These are phyloP conservation scores for Fusarium sp. DNA, from an alignment of 2,329 filamentous ascomycete genomes.

Conservation along the genomic window DNA sequence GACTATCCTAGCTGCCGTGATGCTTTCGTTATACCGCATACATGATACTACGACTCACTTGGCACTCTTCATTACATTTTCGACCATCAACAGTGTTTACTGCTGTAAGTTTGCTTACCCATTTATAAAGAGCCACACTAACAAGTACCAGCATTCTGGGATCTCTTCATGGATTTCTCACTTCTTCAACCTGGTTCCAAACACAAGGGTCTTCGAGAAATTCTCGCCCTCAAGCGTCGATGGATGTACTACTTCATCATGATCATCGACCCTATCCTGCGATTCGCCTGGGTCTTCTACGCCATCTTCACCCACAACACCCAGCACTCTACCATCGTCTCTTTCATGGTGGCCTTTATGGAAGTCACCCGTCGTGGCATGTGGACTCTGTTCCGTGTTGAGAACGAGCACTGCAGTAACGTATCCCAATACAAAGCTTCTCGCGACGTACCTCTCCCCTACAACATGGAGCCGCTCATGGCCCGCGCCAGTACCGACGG, in stretches of 20 bases:
- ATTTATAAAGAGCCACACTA: slow-evolving; percentile 1
- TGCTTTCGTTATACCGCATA: slow-evolving; percentile 86
- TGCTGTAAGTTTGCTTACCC: slow-evolving; percentile 65
- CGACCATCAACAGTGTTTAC: slow-evolving; percentile 85
- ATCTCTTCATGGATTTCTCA: slow-evolving; percentile 95
- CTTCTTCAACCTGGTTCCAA: slow-evolving; percentile 81
- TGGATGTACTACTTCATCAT: slow-evolving; percentile 93
- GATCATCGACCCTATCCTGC: slow-evolving; percentile 81
- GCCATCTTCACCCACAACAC: slow-evolving; percentile 81
- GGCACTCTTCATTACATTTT: slow-evolving; percentile 82
- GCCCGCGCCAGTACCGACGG: slow-evolving; percentile 55
- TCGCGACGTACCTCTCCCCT: slow-evolving; percentile 87
- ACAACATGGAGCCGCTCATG: slow-evolving; percentile 67
- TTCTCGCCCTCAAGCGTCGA: slow-evolving; percentile 79
- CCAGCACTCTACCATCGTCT: slow-evolving; percentile 85
- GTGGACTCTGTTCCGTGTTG: slow-evolving; percentile 93
- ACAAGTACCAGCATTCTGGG: slow-evolving; percentile 77
- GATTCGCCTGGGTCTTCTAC: slow-evolving; percentile 96
- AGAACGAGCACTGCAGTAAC: slow-evolving; percentile 97
- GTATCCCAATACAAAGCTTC: slow-evolving; percentile 91
- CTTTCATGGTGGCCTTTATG: slow-evolving; percentile 80
- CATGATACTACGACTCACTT: slow-evolving; percentile 65
- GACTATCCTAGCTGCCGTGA: slow-evolving; percentile 82
- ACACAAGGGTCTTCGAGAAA: slow-evolving; percentile 76
- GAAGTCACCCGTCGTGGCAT: slow-evolving; percentile 88